Conservation (phyloP, 352 stramenopile species). For the Thalassiosira ordinaria region DNA sequence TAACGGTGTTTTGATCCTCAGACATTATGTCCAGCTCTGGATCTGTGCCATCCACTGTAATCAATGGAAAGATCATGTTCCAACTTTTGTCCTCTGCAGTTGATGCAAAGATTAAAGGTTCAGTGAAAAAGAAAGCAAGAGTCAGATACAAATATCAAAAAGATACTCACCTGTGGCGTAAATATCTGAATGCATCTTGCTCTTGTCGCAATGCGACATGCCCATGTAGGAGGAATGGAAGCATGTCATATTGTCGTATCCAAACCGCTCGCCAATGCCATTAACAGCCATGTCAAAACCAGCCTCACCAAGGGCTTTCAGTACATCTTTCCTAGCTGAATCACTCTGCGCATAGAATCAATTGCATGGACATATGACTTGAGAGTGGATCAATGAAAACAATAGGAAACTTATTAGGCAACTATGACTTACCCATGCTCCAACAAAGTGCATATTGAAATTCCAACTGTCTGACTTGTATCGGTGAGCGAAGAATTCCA, state of each 20-base stretch:
- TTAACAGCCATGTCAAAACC: slow-evolving; percentile 63
- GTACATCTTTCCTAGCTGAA: slow-evolving; percentile 36
- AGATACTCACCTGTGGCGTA: slow-evolving; percentile 52
- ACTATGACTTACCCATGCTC: too few relatives aligned
- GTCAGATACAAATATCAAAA: too few relatives aligned
- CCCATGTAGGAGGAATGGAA: slow-evolving; percentile 69
- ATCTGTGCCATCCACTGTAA: slow-evolving; percentile 52
- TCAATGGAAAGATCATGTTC: slow-evolving; percentile 66
- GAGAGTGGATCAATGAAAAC: too few relatives aligned
- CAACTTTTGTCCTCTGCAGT: slow-evolving; percentile 58
- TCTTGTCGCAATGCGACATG: slow-evolving; percentile 54
- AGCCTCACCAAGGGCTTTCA: slow-evolving; percentile 42
- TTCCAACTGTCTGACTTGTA: slow-evolving; percentile 27
- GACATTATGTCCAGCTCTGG: slow-evolving; percentile 57
- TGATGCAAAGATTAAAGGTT: too few relatives aligned
- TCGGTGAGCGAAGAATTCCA: slow-evolving; percentile 59
- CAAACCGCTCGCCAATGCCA: slow-evolving; percentile 56
- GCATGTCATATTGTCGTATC: slow-evolving; percentile 59
- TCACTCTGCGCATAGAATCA: slow-evolving; percentile 50
- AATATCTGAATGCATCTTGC: slow-evolving; percentile 62
- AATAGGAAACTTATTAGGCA: too few relatives aligned
- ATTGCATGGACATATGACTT: too few relatives aligned
- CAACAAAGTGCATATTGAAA: slow-evolving; percentile 75
- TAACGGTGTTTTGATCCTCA: too few relatives aligned
- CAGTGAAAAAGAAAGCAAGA: too few relatives aligned